Conservation (phyloP, 129 eudicot genomes). For the Chrysanthemum seticuspe region DNA sequence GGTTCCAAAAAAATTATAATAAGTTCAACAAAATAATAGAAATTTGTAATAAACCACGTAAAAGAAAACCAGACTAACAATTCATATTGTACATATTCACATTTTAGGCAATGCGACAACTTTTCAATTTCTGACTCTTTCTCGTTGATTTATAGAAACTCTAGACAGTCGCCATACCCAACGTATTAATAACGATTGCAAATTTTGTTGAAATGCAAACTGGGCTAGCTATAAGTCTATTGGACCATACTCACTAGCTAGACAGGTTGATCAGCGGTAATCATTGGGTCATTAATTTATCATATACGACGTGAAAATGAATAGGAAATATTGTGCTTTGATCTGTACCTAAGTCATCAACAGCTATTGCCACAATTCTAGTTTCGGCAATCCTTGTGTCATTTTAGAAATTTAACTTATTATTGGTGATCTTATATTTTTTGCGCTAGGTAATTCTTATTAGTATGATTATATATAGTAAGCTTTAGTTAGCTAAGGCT, state of each 20-base stretch:
- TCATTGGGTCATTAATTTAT: not conserved
- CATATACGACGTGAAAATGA: no score
- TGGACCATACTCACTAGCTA: not conserved
- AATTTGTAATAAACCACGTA: not conserved
- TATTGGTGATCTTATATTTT: no score
- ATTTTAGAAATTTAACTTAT: no score
- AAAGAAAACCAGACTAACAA: not conserved
- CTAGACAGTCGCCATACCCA: constrained; percentile 20
- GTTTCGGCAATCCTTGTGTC: no score
- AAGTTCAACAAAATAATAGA: not conserved
- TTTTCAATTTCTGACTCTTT: not conserved
- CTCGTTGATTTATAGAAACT: constrained; percentile 21
- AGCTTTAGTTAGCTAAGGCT: no score
- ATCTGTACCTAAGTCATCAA: no score
- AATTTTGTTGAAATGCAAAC: not conserved
- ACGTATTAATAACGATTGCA: constrained; percentile 20
- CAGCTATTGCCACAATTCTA: no score
- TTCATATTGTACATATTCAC: not conserved
- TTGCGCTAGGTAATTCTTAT: no score
- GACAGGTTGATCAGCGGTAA: not conserved
- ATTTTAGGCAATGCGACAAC: not conserved
- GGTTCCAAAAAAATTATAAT: not conserved
- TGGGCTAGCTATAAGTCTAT: constrained; percentile 6
- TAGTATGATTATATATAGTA: no score
- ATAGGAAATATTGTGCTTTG: no score